These are phyloP conservation scores for Pluteus cervinus DNA, from an alignment of 768 basidiomycete genomes.

Conservation along the genomic window DNA sequence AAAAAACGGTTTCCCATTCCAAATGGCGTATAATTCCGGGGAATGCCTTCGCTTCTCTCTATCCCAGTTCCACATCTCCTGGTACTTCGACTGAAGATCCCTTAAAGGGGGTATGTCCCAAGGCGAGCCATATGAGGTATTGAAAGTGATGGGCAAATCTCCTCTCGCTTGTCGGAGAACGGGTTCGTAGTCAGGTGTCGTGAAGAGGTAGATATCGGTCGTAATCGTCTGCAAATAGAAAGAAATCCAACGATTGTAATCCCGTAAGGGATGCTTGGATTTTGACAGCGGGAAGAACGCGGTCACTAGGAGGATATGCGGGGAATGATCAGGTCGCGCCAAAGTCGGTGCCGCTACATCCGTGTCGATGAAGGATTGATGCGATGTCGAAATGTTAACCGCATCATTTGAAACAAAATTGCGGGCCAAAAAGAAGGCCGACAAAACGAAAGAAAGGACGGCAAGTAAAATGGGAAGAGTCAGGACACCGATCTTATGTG, in stretches of 20 bases:
- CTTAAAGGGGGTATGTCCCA: slow-evolving; percentile 43
- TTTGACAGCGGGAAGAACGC: slow-evolving; percentile 47
- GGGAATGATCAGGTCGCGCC: too few relatives aligned
- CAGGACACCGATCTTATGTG: too few relatives aligned
- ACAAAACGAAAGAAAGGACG: too few relatives aligned
- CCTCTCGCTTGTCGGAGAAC: slow-evolving; percentile 26
- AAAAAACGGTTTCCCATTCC: slow-evolving; percentile 50
- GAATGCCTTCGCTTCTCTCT: slow-evolving; percentile 36
- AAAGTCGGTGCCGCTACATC: too few relatives aligned
- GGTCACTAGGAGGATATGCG: slow-evolving; percentile 44
- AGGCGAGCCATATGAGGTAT: slow-evolving; percentile 38
- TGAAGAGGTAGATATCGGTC: slow-evolving; percentile 52
- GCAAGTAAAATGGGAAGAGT: too few relatives aligned
- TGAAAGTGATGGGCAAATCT: slow-evolving; percentile 29
- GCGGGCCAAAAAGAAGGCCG: too few relatives aligned
- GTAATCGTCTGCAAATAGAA: slow-evolving; percentile 37
- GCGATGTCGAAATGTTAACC: too few relatives aligned
- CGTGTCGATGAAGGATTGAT: too few relatives aligned
- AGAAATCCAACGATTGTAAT: slow-evolving; percentile 38
- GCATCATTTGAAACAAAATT: too few relatives aligned
- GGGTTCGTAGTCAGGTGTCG: slow-evolving; percentile 31
- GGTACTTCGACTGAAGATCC: slow-evolving; percentile 26
- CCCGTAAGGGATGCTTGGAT: slow-evolving; percentile 41
- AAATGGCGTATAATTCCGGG: slow-evolving; percentile 47
- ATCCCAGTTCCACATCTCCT: slow-evolving; percentile 37